Conservation (phyloP, 805 yeast species). For the Kazachstania bromeliacearum region DNA sequence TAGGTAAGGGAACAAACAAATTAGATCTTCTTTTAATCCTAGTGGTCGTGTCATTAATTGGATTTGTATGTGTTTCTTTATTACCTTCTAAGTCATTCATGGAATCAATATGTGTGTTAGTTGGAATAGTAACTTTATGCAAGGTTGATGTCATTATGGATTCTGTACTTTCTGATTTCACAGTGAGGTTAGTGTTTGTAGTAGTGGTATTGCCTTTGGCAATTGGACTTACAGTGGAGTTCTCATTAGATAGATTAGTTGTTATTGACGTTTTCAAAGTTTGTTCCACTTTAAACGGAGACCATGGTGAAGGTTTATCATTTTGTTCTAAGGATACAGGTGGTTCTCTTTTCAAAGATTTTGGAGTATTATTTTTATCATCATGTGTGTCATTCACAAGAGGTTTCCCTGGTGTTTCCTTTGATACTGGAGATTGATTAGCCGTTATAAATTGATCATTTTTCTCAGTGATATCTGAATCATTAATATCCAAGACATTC, state of each 20-base stretch:
- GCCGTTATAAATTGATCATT: conserved; percentile 4
- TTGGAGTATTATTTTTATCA: conserved; percentile 12
- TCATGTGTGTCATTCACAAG: not conserved
- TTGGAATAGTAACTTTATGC: not conserved
- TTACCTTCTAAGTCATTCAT: not conserved
- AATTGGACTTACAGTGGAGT: not conserved
- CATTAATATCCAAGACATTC: not conserved
- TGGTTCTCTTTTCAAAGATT: not conserved
- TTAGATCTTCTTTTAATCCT: conserved; percentile 22
- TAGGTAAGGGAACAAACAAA: conserved; percentile 29
- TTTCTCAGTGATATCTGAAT: conserved; percentile 2
- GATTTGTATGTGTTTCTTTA: not conserved
- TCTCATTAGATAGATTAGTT: not conserved
- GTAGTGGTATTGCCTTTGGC: not conserved
- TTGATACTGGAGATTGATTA: conserved; percentile 1
- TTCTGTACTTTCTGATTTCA: not conserved
- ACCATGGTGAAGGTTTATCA: conserved; percentile 16
- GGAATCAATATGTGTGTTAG: not conserved
- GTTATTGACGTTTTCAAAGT: conserved; percentile 4
- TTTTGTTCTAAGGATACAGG: too few relatives aligned
- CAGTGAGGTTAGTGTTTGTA: not conserved
- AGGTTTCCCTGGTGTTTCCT: conserved; percentile 4
- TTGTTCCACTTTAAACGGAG: conserved; percentile 21
- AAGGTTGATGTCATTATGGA: not conserved
- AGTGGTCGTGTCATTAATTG: not conserved